A percentile compares a stretch with the other conserved stretches of the same genome.
phyloP scores from a whole-genome alignment of 257 asterid species.

The Gynochthodes officinalis region DNA sequence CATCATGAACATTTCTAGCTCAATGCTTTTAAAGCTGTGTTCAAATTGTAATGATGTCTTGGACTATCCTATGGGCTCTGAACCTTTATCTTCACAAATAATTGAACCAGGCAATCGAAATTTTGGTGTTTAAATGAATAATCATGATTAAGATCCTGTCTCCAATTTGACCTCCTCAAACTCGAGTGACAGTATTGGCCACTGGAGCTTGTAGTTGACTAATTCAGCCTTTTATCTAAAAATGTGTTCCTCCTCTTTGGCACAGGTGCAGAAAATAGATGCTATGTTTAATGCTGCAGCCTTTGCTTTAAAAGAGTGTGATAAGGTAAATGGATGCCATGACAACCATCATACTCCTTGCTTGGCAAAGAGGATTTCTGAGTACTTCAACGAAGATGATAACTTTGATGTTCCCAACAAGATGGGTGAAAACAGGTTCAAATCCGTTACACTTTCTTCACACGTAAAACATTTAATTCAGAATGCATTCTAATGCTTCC shows the following conservation, averaged over 20 bases:
- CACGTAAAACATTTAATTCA: neutral
- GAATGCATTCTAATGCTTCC: neutral
- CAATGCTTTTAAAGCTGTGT: neutral
- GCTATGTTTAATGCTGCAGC: slow-evolving; percentile 59
- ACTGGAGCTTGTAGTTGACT: slow-evolving; percentile 9
- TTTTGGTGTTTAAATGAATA: neutral
- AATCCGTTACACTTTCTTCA: slow-evolving; percentile 1
- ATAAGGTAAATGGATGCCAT: slow-evolving; percentile 55
- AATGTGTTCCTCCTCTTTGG: slow-evolving; percentile 15
- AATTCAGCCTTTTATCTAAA: slow-evolving; percentile 4
- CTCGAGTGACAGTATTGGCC: neutral
- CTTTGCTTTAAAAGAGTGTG: slow-evolving; percentile 62
- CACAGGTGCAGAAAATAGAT: slow-evolving; percentile 71
- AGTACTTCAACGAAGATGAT: slow-evolving; percentile 58
- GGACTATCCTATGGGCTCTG: neutral
- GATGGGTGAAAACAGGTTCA: slow-evolving; percentile 63
- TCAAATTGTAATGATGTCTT: neutral
- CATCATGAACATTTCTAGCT: neutral
- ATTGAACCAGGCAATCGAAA: neutral
- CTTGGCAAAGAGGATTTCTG: slow-evolving; percentile 59
- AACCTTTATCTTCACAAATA: neutral
- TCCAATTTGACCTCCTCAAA: neutral
- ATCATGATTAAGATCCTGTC: neutral
- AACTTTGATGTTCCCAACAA: slow-evolving; percentile 39
- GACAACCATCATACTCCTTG: slow-evolving; percentile 66